A percentile compares a stretch with the other conserved stretches of the same genome.
Conservation (phyloP, 768 basidiomycete genomes). For the Tremella fuciformis region DNA sequence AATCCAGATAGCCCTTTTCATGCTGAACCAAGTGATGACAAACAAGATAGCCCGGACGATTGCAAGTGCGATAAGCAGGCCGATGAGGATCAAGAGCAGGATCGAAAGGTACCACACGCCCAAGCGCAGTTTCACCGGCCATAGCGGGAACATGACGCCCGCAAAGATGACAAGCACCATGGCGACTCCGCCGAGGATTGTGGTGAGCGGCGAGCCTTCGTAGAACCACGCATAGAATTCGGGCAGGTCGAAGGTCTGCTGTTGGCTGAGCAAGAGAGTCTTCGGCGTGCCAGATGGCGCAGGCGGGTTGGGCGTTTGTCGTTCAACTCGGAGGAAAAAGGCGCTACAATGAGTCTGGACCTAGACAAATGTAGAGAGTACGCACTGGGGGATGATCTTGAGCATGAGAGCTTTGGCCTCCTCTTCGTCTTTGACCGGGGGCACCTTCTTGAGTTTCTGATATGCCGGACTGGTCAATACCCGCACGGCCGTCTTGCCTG, state of each 20-base stretch:
- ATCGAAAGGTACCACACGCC: conserved; percentile 96
- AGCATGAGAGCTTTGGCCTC: conserved; percentile 70
- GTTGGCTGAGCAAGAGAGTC: conserved; percentile 67
- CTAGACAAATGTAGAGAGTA: conserved; percentile 4
- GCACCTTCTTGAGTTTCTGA: conserved; percentile 69
- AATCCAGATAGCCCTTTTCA: conserved; percentile 94
- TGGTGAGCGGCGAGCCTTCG: conserved; percentile 89
- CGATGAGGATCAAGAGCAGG: conserved; percentile 79
- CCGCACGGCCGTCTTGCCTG: conserved; percentile 90
- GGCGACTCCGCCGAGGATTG: conserved; percentile 79
- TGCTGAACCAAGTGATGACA: conserved; percentile 80
- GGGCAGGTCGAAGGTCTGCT: conserved; percentile 69
- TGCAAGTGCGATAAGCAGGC: conserved; percentile 83
- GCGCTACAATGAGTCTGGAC: conserved; percentile 53
- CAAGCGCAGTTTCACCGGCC: conserved; percentile 87
- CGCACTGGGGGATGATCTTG: conserved; percentile 65
- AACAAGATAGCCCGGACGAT: conserved; percentile 90
- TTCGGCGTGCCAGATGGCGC: conserved; percentile 59
- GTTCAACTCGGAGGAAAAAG: conserved; percentile 89
- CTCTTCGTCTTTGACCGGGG: conserved; percentile 66
- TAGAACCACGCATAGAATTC: conserved; percentile 97
- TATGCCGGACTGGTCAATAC: conserved; percentile 91
- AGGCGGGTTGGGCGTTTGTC: conserved; percentile 57
- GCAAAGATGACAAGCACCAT: conserved; percentile 94
- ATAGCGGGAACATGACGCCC: conserved; percentile 98